Conservation (phyloP, 805 yeast species). For the Peterozyma xylosa region DNA sequence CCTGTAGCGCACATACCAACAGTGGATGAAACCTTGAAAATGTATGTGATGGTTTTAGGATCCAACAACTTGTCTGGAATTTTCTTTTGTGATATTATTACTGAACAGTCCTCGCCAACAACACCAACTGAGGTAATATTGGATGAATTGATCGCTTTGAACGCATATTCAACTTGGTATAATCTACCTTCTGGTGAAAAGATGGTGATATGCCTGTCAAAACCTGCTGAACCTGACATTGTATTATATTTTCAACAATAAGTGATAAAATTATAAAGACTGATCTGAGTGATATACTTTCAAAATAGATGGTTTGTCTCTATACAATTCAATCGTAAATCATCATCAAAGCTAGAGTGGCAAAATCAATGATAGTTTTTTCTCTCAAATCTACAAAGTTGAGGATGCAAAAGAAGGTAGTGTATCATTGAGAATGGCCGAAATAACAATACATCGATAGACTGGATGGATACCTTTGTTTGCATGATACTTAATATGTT, state of each 20-base stretch:
- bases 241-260: background rate
- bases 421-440: too few relatives aligned
- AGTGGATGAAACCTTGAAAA: constrained; percentile 72
- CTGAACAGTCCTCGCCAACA: constrained; percentile 80
- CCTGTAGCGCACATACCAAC: constrained; percentile 94
- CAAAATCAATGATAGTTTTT: background rate
- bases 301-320: background rate
- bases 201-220: constrained; percentile 97
- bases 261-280: background rate
- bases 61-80: constrained; percentile 93
- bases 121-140: constrained; percentile 86
- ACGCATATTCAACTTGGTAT: constrained; percentile 96
- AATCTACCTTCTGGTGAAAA: constrained; percentile 98
- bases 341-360: constrained; percentile 8
- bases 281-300: background rate
- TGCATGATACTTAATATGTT: too few relatives aligned
- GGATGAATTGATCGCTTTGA: constrained; percentile 91
- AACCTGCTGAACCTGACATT: constrained; percentile 74
- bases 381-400: too few relatives aligned
- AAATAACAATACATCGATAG: too few relatives aligned
- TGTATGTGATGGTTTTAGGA: constrained; percentile 76
- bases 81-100: constrained; percentile 88
- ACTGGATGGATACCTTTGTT: too few relatives aligned
- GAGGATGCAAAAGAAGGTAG: too few relatives aligned
- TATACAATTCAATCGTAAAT: background rate